Base-by-base conservation (phyloP, 768 basidiomycete species). In the Panus rudis region DNA sequence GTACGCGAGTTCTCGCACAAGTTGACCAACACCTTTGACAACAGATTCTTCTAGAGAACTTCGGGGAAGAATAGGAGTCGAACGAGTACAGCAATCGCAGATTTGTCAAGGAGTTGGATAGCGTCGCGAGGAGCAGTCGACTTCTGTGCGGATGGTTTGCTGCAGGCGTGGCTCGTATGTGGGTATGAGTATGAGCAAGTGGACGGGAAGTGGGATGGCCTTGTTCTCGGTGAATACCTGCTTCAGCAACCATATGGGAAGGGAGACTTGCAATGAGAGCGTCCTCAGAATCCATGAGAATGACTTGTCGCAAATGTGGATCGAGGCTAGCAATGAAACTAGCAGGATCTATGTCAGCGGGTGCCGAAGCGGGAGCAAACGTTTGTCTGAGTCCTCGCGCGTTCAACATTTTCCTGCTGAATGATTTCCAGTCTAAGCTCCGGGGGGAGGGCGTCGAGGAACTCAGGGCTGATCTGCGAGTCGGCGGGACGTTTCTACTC, bases 371-470 rank as follows among this genome's bases (percentile, higher is more conserved):
- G n/a, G n/a, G n/a, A n/a, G n/a, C n/a, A n/a, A n/a, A n/a, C n/a
- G n/a, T n/a, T n/a, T n/a, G n/a, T 5, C 17, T 67, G 59, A 25
- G 78, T 74, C n/a, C 84, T 70, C 20, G 82, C 71, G 43, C 82
- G 81, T 54, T 97, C 92, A 43, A 86, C 63, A 3, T 84, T 80
- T 64, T 98, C 94, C 64, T 97, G 92, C 58, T 96, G 91, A 20
- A 99, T 79, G 37, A 99, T 92, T 59, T 99, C 96, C 1, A 92
- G 92, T 19, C 96, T 85, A 43, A 99, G 88, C 54, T 96, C 93
- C 3, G 93, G 89, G 3, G 96, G 96, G 4, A 98, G 71, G 1
- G 96, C 96, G 52, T 97, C 89, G 37, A 99, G 75, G 65, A 99
- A 99, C 66, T 99, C 96, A 2, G 82, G 61, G 62, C 88, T 94